Percentiles rank a stretch among this genome's conserved stretches.
phyloP scores from a whole-genome alignment of 306 rosid species.

The Herpetospermum pedunculosum region DNA sequence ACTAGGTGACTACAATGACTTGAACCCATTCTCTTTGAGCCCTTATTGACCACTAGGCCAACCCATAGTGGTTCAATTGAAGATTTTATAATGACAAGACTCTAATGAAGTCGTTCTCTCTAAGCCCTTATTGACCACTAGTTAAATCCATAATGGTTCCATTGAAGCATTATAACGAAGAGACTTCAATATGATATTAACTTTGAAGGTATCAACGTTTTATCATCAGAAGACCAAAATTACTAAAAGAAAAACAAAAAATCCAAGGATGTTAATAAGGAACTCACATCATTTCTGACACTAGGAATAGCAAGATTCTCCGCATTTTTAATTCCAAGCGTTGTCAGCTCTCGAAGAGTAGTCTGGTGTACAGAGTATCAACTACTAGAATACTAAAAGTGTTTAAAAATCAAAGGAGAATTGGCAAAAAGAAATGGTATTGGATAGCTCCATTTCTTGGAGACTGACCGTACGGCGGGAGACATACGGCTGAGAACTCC shows the following conservation, averaged over 20 bases:
- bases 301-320: slow-evolving; percentile 96
- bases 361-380: slow-evolving; percentile 46
- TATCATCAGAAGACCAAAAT: background rate
- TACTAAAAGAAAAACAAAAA: background rate
- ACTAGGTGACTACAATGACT: no score
- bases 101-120: no score
- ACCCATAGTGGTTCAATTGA: no score
- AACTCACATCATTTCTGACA: slow-evolving; percentile 82
- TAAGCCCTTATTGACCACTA: no score
- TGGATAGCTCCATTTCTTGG: no score
- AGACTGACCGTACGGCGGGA: slow-evolving; percentile 96
- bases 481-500: slow-evolving; percentile 93
- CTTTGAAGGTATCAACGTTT: background rate
- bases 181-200: background rate
- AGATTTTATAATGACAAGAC: no score
- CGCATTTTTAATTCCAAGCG: slow-evolving; percentile 75
- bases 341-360: slow-evolving; percentile 71
- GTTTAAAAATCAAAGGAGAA: no score
- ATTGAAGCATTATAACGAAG: background rate
- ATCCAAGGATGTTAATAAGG: background rate
- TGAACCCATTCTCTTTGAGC: no score
- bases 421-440: no score
- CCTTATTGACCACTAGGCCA: no score
- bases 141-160: no score
- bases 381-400: no score